Evolutionary conservation across 208 protist species (phyloP).

Genomic region (Leishmania tarentolae): DNA sequence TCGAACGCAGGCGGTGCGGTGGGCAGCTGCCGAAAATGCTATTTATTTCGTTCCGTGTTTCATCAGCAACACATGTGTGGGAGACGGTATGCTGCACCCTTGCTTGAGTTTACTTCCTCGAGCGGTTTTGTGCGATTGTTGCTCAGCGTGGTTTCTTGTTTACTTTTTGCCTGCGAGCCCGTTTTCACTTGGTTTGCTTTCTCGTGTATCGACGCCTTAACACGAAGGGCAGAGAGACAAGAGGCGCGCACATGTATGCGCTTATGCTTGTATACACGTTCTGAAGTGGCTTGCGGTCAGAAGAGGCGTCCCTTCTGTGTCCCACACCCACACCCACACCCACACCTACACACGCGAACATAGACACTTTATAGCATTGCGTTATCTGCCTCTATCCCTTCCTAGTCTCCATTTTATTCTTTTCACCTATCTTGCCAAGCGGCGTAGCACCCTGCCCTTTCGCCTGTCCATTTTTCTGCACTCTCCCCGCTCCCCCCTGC

Average conservation of each 20-base stretch:
- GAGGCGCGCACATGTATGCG: background rate
- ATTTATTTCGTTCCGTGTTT: background rate
- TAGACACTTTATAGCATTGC: background rate
- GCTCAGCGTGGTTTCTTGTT: background rate
- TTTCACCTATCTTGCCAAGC: background rate
- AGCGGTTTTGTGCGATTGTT: background rate
- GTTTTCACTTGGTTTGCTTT: background rate
- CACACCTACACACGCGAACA: background rate
- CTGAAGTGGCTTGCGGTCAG: background rate
- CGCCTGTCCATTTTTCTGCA: background rate
- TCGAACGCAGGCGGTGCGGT: background rate
- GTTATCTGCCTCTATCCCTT: background rate
- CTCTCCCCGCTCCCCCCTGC: background rate
- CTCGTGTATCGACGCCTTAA: too few species aligned
- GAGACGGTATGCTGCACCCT: too few species aligned
- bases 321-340: background rate
- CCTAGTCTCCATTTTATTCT: background rate
- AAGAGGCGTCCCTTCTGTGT: background rate
- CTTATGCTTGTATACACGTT: background rate
- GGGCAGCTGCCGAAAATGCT: too few species aligned
- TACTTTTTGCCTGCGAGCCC: background rate
- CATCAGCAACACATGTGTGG: background rate
- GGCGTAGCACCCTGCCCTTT: background rate
- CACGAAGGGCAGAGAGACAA: background rate
- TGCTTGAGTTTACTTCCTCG: background rate